phyloP scores from a whole-genome alignment of 441 rosid genomes.

The Pelargonium myrrhifolium region DNA sequence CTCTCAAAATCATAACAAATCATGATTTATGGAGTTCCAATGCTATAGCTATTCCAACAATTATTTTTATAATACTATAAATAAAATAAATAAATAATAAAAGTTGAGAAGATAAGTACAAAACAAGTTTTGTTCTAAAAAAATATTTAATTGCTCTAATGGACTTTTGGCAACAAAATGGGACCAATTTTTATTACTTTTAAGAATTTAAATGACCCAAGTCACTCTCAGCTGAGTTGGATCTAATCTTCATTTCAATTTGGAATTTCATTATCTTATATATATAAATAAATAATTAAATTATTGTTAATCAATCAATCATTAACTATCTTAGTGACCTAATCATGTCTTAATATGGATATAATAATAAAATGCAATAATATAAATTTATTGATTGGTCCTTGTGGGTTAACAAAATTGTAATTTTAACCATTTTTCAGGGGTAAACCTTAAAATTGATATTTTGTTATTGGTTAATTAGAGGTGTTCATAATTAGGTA shows the following conservation, averaged over 20 bases:
- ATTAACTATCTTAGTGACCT: too few species aligned
- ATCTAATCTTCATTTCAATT: background rate
- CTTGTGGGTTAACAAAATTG: too few species aligned
- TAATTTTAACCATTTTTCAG: too few species aligned
- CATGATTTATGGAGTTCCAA: background rate
- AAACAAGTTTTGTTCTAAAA: background rate
- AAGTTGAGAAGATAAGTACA: background rate
- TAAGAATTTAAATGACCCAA: background rate
- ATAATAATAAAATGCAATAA: too few species aligned
- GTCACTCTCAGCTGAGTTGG: background rate
- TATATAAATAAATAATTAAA: too few species aligned
- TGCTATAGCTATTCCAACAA: background rate
- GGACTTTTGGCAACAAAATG: background rate
- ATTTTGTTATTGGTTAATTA: too few species aligned
- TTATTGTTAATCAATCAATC: too few species aligned
- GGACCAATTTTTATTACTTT: background rate
- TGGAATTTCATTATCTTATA: background rate
- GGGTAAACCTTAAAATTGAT: too few species aligned
- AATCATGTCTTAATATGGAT: too few species aligned
- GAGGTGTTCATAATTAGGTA: too few species aligned
- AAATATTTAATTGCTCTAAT: background rate
- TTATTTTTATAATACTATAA: background rate
- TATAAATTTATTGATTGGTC: too few species aligned
- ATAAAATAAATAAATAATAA: background rate
- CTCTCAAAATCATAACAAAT: background rate